phyloP scores from a whole-genome alignment of 345 rosid species.

The Litchi chinensis region DNA sequence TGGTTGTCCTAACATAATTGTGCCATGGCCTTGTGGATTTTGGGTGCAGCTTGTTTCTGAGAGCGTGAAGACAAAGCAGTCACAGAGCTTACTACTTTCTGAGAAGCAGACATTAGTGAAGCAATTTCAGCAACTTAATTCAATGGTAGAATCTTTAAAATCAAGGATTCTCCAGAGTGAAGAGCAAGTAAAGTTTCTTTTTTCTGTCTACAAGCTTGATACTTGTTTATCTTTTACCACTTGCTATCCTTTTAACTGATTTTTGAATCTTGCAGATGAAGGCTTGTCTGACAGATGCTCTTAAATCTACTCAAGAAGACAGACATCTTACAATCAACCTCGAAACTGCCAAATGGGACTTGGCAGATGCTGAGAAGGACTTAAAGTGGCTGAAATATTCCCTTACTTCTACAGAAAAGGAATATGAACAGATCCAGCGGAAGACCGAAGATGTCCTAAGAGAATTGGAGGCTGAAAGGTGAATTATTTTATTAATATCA shows the following conservation, averaged over 20 bases:
- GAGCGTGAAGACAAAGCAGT: conserved; percentile 89
- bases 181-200: conserved; percentile 59
- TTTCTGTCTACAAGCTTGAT: not conserved
- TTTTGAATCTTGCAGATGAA: conserved; percentile 65
- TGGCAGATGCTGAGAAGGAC: conserved; percentile 86
- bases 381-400: conserved; percentile 82
- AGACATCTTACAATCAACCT: conserved; percentile 59
- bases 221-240: not conserved
- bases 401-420: conserved; percentile 72
- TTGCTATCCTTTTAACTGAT: not conserved
- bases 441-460: conserved; percentile 52
- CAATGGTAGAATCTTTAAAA: conserved; percentile 61
- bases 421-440: conserved; percentile 70
- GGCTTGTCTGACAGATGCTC: conserved; percentile 61
- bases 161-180: conserved; percentile 64
- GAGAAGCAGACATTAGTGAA: conserved; percentile 75
- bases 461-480: conserved; percentile 78
- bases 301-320: conserved; percentile 68
- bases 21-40: conserved; percentile 5
- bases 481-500: not conserved
- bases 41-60: conserved; percentile 91
- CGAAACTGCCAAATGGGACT: conserved; percentile 76
- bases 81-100: conserved; percentile 60
- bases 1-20: conserved; percentile 11
- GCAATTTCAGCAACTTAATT: conserved; percentile 73